These are phyloP conservation scores for Phaffomyces thermotolerans DNA, from an alignment of 805 yeast species.

Conservation along the genomic window DNA sequence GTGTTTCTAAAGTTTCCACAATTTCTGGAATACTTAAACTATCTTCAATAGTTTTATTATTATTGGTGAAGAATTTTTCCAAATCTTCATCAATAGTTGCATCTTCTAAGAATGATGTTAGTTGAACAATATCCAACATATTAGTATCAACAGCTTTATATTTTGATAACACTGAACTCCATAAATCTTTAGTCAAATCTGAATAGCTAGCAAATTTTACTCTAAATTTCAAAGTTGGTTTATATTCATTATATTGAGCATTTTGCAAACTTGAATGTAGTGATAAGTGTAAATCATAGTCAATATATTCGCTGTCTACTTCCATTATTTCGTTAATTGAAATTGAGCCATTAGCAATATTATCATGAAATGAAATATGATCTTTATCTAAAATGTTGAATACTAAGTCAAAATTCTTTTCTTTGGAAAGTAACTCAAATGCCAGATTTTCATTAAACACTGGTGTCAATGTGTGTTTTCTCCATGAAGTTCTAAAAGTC, in stretches of 20 bases:
- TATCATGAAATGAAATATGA: slow-evolving; percentile 72
- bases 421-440: slow-evolving; percentile 66
- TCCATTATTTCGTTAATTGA: slow-evolving; percentile 43
- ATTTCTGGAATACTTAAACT: slow-evolving; percentile 49
- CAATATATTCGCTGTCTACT: slow-evolving; percentile 14
- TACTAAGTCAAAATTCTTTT: slow-evolving; percentile 55
- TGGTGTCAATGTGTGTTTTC: slow-evolving; percentile 77
- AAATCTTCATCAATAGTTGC: slow-evolving; percentile 18
- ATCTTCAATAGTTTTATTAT: slow-evolving; percentile 25
- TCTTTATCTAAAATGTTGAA: slow-evolving; percentile 82
- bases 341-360: slow-evolving; percentile 60
- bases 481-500: slow-evolving; percentile 79
- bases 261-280: slow-evolving; percentile 16
- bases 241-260: slow-evolving; percentile 18
- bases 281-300: slow-evolving; percentile 31
- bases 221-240: slow-evolving; percentile 51
- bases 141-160: slow-evolving; percentile 26
- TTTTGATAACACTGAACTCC: slow-evolving; percentile 55
- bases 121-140: slow-evolving; percentile 43
- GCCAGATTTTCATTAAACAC: slow-evolving; percentile 73
- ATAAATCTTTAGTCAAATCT: slow-evolving; percentile 56
- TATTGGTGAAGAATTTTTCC: slow-evolving; percentile 11
- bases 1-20: slow-evolving; percentile 41
- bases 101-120: slow-evolving; percentile 52
- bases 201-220: slow-evolving; percentile 64